phyloP scores from a whole-genome alignment of 2,329 filamentous ascomycete species.

The Trichoderma gracile region DNA sequence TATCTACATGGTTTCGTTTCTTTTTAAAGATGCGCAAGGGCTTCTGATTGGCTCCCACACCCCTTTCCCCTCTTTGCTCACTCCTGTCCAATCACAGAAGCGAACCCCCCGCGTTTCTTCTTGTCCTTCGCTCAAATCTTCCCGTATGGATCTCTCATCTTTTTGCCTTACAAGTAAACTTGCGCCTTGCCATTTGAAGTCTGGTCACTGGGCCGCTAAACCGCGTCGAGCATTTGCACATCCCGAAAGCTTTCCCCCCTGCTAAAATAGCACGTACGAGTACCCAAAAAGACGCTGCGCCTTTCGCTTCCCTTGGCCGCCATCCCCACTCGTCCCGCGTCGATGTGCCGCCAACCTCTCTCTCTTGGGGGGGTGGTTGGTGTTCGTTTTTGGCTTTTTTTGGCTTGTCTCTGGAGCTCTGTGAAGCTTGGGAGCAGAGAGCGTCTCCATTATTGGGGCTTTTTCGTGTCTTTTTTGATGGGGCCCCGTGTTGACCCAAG shows the following conservation, averaged over 20 bases:
- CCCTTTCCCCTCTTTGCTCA: background rate
- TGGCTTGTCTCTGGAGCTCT: too few species aligned
- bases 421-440: too few species aligned
- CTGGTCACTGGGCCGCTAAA: background rate
- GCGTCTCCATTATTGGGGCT: slow-evolving; percentile 14
- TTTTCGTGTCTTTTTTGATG: background rate
- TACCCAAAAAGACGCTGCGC: background rate
- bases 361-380: background rate
- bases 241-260: background rate
- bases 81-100: slow-evolving; percentile 1
- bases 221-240: background rate
- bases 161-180: background rate
- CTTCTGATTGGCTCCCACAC: slow-evolving; percentile 12
- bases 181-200: background rate
- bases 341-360: slow-evolving; percentile 22
- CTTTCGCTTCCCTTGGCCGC: background rate
- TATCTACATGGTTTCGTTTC: too few species aligned
- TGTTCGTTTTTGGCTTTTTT: too few species aligned
- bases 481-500: background rate
- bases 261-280: too few species aligned
- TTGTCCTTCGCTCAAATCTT: background rate
- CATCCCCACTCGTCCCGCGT: slow-evolving; percentile 1
- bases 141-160: too few species aligned
- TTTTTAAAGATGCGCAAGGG: background rate
- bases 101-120: slow-evolving; percentile 13